Evolutionary conservation across 139 green algal species (phyloP), one percentile per base, ranked within the genome.

Genomic region (Haematococcus lacustris): DNA sequence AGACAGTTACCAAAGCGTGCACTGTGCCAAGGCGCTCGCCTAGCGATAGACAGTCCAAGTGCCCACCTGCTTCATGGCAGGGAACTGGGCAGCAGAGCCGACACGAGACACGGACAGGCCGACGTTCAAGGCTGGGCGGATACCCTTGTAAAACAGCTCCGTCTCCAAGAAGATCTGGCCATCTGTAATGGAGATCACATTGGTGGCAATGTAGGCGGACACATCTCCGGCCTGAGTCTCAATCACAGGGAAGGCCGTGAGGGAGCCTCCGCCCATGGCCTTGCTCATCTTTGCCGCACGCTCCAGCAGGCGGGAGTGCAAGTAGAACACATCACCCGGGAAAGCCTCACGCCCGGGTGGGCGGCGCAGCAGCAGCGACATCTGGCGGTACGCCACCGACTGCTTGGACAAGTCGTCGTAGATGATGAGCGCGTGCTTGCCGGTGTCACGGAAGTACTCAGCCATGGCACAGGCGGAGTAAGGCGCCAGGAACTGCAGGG

Each of bases 391-490:
- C 3, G 91, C 91, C 26, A 95, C 89, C 26, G 88, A 89, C 82
- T 97, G 91, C 80, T 97, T 97, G 63, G 84, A 92, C 73, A 97
- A 74, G 75, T 97, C 92, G 78, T 96, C 92, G 76, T 94, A 97
- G 65, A 97, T 88, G 75, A 95, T 91, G 39, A 96, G 78, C 1
- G 80, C 82, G 79, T 96, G 90, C 82, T 90, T 92, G 60, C 85
- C 86, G 41, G 76, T 91, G 76, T 93, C 84, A 60, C 81, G 83
- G 75, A 94, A 93, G 79, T 92, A 96, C 78, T 92, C 85, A 30
- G 77, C 82, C 68, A 97, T 94, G 28, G 92, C 88, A 80, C 82
- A 91, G 72, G 88, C 92, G 34, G 92, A 91, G 85, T 97, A 97
- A 50, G 92, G 92, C 39, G 92, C 91, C 72, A 97, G 79, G 81